Percentiles rank a stretch among this genome's conserved stretches.
These are phyloP conservation scores for Trametes gibbosa DNA, from an alignment of 768 basidiomycete species.

Conservation along the genomic window DNA sequence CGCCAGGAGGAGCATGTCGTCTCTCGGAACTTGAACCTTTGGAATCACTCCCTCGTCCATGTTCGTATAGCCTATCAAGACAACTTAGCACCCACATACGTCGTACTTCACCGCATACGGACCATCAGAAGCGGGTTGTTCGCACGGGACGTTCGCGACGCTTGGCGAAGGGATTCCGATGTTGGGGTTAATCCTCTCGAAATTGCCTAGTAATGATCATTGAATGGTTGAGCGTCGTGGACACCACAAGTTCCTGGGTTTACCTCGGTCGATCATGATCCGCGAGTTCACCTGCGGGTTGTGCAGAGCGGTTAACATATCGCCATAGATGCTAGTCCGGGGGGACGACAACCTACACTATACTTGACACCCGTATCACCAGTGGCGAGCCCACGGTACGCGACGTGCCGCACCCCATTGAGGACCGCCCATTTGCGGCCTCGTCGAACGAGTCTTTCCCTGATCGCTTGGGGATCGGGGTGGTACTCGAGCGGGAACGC, in stretches of 20 bases:
- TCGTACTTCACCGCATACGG: not conserved
- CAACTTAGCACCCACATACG: no score
- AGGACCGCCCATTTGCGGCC: constrained; percentile 54
- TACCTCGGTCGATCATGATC: constrained; percentile 60
- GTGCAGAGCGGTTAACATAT: no score
- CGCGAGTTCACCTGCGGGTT: constrained; percentile 47
- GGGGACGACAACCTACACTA: constrained; percentile 34
- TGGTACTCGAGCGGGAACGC: constrained; percentile 54
- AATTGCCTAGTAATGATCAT: constrained; percentile 36
- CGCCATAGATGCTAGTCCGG: not conserved
- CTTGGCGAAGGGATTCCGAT: not conserved
- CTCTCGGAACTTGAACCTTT: constrained; percentile 8
- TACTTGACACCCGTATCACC: constrained; percentile 41
- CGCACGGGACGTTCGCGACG: not conserved
- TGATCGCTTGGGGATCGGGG: constrained; percentile 37
- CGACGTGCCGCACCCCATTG: constrained; percentile 52
- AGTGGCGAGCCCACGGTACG: constrained; percentile 50
- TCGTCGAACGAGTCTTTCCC: constrained; percentile 38
- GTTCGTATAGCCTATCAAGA: not conserved
- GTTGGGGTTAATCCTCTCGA: constrained; percentile 49
- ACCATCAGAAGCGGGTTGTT: not conserved
- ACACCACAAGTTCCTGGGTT: not conserved
- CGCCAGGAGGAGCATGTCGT: constrained; percentile 54
- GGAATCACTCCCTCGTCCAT: not conserved
- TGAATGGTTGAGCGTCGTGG: not conserved